Base-by-base conservation (phyloP, 208 protist species). In the Plasmodiophora brassicae region DNA sequence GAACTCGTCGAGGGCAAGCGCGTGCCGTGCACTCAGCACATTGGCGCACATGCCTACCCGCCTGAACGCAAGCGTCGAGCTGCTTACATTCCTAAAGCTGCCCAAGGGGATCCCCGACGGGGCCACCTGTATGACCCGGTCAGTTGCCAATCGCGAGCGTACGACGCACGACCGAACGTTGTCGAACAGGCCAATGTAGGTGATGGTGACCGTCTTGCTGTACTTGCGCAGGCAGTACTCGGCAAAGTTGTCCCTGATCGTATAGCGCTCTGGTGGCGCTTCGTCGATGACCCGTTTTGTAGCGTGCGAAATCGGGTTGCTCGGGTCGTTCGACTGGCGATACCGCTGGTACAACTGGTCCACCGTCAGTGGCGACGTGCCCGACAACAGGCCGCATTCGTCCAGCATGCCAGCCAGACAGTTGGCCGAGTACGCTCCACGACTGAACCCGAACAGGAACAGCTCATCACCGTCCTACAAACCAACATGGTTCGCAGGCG, bases 391-490 rank as follows among this genome's bases (percentile, higher is more conserved):
- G n/a, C 65, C 65, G 65, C 65, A 78, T 5, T 32, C 14, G n/a
- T 5, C 10, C 32, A 78, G 32, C 65, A 78, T 5, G 10, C 65
- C 65, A 38, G 41, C n/a, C 65, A 78, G n/a, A 38, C n/a, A 44
- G n/a, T 38, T n/a, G 65, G n/a, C 65, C 14, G 41, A 14, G n/a
- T 38, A 78, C 5, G 65, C 65, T 38, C 65, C 65, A 38, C 65
- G 65, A 32, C 65, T 78, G 65, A 78, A 78, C n/a, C 65, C 65
- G n/a, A 78, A 78, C n/a, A 78, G 14, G 65, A 78, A 78, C 65
- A 78, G 65, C 5, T 78, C 65, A 38, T 32, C 5, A 38, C 41
- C n/a, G 14, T n/a, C n/a, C n/a, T n/a, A n/a, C n/a, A n/a, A n/a
- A n/a, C n/a, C n/a, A n/a, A n/a, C n/a, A n/a, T n/a, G n/a, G n/a